Evolutionary conservation across 768 basidiomycete species (phyloP).

Genomic region (Hebeloma cylindrosporum): DNA sequence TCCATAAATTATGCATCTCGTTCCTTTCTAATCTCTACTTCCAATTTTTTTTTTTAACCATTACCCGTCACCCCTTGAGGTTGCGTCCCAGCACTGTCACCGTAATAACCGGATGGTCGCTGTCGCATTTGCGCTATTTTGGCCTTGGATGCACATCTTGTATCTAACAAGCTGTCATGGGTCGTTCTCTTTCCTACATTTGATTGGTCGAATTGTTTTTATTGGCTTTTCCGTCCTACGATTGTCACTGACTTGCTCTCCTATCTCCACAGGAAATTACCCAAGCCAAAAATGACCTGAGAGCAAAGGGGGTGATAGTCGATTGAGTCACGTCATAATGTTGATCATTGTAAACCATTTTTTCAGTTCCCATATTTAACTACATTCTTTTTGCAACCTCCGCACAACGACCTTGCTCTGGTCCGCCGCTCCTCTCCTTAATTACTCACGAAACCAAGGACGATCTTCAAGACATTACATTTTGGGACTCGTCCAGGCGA

Average conservation of each 20-base stretch:
- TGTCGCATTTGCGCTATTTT: conserved; percentile 4
- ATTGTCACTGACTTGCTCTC: conserved; percentile 11
- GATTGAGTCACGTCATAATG: conserved; percentile 34
- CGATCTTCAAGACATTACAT: no score
- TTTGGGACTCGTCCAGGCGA: no score
- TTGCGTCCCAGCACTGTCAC: no score
- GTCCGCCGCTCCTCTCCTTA: no score
- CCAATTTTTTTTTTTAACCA: no score
- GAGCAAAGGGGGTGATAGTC: conserved; percentile 59
- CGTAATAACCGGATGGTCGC: not conserved
- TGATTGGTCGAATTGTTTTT: conserved; percentile 9
- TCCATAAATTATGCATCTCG: no score
- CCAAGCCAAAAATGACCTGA: conserved; percentile 52
- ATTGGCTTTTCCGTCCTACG: conserved; percentile 4
- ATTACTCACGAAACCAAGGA: no score
- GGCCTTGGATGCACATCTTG: not conserved
- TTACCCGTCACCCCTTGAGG: no score
- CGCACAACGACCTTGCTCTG: no score
- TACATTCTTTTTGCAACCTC: conserved; percentile 4
- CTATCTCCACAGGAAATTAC: conserved; percentile 54
- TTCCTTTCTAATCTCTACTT: no score
- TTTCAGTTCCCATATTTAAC: conserved; percentile 1
- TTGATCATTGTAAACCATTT: conserved; percentile 5
- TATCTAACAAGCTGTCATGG: not conserved
- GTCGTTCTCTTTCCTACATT: conserved; percentile 3